These are phyloP conservation scores for Suzukiozyma palmioleophila DNA, from an alignment of 1,139 yeast species.

Conservation along the genomic window DNA sequence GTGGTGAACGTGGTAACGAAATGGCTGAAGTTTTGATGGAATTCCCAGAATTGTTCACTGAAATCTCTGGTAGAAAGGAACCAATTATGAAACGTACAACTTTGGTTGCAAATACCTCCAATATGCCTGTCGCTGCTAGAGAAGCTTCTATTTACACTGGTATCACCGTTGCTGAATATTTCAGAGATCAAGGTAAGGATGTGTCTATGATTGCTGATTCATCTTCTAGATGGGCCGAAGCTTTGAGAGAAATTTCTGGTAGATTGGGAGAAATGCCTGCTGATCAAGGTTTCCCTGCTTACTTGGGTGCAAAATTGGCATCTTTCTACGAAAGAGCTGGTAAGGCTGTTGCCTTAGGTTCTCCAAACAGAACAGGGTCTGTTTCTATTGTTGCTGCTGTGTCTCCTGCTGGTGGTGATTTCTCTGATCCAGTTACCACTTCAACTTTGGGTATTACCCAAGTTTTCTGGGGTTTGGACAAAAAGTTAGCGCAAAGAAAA, in stretches of 20 bases:
- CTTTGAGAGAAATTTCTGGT: slow-evolving; percentile 98
- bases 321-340: slow-evolving; percentile 99
- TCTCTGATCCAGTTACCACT: slow-evolving; percentile 98
- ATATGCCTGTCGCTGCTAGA: slow-evolving; percentile 99
- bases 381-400: slow-evolving; percentile 99
- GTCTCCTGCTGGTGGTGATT: slow-evolving; percentile 99
- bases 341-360: slow-evolving; percentile 90
- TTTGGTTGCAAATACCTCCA: slow-evolving; percentile 95
- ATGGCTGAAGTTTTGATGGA: slow-evolving; percentile 99
- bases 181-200: slow-evolving; percentile 99
- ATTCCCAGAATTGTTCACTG: slow-evolving; percentile 95
- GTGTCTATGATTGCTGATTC: slow-evolving; percentile 99
- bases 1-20: slow-evolving; percentile 96
- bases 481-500: slow-evolving; percentile 98
- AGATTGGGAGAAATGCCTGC: slow-evolving; percentile 99
- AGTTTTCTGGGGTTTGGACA: slow-evolving; percentile 99
- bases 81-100: slow-evolving; percentile 99
- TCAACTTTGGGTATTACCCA: slow-evolving; percentile 98
- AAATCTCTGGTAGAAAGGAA: slow-evolving; percentile 87
- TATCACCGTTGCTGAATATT: slow-evolving; percentile 96
- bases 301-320: slow-evolving; percentile 96
- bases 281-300: slow-evolving; percentile 99
- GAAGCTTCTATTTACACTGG: slow-evolving; percentile 99
- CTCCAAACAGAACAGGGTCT: slow-evolving; percentile 94
- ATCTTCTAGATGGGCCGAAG: slow-evolving; percentile 99